phyloP scores from a whole-genome alignment of 2,329 filamentous ascomycete genomes.

The Hypoxylon sp. region DNA sequence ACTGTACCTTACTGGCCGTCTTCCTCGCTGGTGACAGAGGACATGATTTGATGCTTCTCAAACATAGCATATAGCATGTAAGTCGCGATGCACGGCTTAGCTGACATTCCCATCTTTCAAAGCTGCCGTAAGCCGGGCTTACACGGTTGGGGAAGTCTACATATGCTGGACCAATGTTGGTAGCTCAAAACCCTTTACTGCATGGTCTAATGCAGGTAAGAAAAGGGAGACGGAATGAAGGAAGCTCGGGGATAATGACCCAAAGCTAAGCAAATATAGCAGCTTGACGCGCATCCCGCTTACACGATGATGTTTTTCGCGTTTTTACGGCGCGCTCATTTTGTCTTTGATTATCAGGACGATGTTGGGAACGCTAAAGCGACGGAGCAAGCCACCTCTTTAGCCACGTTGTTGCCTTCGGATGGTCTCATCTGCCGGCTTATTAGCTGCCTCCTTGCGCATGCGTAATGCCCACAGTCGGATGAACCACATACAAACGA shows the following conservation, averaged over 20 bases:
- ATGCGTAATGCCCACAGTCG: slow-evolving; percentile 13
- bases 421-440: slow-evolving; percentile 32
- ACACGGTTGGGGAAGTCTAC: slow-evolving; percentile 15
- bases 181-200: slow-evolving; percentile 36
- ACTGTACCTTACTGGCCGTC: slow-evolving; percentile 3
- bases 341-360: slow-evolving; percentile 21
- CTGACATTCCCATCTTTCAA: slow-evolving; percentile 30
- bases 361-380: slow-evolving; percentile 8
- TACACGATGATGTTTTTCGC: slow-evolving; percentile 32
- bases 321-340: slow-evolving; percentile 25
- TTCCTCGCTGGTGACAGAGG: slow-evolving; percentile 20
- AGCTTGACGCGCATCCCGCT: slow-evolving; percentile 39
- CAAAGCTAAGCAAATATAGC: slow-evolving; percentile 27
- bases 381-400: slow-evolving; percentile 25
- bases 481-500: slow-evolving; percentile 11
- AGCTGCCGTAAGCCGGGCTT: slow-evolving; percentile 39
- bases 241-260: slow-evolving; percentile 33
- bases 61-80: slow-evolving; percentile 11
- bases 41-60: slow-evolving; percentile 20
- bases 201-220: slow-evolving; percentile 42
- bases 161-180: slow-evolving; percentile 31
- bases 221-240: slow-evolving; percentile 26
- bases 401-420: slow-evolving; percentile 21
- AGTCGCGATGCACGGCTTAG: slow-evolving; percentile 21
- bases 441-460: slow-evolving; percentile 21